phyloP scores from a whole-genome alignment of 1,284 basidiomycete species.

The Apiotrichum laibachii region DNA sequence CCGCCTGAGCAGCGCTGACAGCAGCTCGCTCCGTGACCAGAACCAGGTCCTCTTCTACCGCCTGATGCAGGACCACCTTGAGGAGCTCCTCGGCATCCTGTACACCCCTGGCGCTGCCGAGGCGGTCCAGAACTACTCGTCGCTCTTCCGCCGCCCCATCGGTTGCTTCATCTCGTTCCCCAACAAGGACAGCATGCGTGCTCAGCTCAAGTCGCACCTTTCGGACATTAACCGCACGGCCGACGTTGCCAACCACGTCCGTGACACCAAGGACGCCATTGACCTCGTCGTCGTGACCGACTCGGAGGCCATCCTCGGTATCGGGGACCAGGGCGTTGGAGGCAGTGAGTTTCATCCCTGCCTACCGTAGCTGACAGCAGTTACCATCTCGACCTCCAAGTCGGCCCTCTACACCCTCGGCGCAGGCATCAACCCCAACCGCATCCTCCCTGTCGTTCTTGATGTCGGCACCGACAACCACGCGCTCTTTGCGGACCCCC shows the following conservation, averaged over 20 bases:
- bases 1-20: not conserved
- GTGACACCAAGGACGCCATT: conserved; percentile 59
- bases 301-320: conserved; percentile 76
- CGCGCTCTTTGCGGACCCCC: conserved; percentile 47
- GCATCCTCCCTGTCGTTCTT: conserved; percentile 63
- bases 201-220: conserved; percentile 51
- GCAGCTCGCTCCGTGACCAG: conserved; percentile 53
- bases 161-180: conserved; percentile 55
- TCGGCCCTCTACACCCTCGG: conserved; percentile 77
- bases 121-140: conserved; percentile 70
- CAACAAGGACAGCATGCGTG: conserved; percentile 64
- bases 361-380: conserved; percentile 18
- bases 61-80: conserved; percentile 64
- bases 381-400: conserved; percentile 78
- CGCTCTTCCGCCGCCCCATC: conserved; percentile 68
- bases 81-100: conserved; percentile 60
- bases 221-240: conserved; percentile 55
- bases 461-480: conserved; percentile 79
- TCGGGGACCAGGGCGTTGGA: conserved; percentile 54
- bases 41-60: conserved; percentile 72
- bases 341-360: conserved; percentile 24
- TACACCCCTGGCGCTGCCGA: conserved; percentile 58
- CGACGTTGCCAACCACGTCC: conserved; percentile 65
- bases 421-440: conserved; percentile 71
- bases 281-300: conserved; percentile 77